Conservation (phyloP, 441 rosid genomes). For the Syzygium syzygioides region DNA sequence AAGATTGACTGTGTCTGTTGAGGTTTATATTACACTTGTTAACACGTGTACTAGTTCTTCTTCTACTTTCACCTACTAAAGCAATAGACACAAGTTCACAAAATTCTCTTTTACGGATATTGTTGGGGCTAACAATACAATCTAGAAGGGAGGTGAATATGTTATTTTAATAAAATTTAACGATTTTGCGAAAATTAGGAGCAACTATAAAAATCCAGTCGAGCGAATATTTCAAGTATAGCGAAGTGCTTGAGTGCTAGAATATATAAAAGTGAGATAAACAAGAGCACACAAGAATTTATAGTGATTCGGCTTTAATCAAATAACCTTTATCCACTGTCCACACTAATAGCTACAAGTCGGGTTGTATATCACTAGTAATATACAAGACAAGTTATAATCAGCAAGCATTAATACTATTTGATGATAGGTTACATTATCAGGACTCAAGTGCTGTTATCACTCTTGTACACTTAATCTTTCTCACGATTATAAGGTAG, state of each 20-base stretch:
- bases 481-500: background rate
- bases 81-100: too few relatives aligned
- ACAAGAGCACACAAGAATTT: background rate
- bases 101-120: background rate
- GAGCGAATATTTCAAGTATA: background rate
- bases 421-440: background rate
- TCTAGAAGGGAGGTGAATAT: background rate
- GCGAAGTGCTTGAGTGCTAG: background rate
- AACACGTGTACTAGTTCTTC: too few relatives aligned
- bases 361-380: background rate
- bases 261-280: background rate
- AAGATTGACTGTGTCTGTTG: too few relatives aligned
- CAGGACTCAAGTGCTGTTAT: background rate
- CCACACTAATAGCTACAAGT: accelerated
- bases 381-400: background rate
- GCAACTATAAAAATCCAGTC: too few relatives aligned
- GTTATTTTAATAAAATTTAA: background rate
- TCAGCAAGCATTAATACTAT: too few relatives aligned
- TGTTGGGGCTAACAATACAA: background rate
- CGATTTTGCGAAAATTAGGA: background rate
- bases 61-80: too few relatives aligned
- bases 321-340: background rate
- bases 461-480: background rate
- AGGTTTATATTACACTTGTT: too few relatives aligned
- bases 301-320: background rate